Percentiles rank a stretch among this genome's conserved stretches.
Evolutionary conservation across 306 rosid species (phyloP).

Genomic region (Quercus variabilis): DNA sequence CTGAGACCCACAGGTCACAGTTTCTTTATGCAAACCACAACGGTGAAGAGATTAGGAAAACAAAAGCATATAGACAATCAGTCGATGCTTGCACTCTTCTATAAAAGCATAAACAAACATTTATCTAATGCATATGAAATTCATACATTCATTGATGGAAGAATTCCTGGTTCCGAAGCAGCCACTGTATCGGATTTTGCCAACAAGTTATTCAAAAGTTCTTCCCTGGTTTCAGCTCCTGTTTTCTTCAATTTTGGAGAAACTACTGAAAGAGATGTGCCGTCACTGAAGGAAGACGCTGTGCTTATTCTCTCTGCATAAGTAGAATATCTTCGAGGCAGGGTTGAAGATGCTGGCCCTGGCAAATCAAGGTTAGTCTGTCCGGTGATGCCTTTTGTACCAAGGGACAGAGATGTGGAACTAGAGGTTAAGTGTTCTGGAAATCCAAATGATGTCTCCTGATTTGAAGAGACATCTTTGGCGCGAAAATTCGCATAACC

Average conservation of each 20-base stretch:
- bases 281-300: conserved; percentile 61
- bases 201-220: conserved; percentile 61
- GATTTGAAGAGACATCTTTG: conserved; percentile 63
- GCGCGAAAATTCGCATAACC: conserved; percentile 54
- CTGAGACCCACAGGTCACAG: neutral
- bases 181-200: conserved; percentile 59
- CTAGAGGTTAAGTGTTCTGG: conserved; percentile 47
- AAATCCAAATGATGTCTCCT: conserved; percentile 61
- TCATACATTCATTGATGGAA: conserved; percentile 62
- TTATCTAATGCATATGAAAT: conserved; percentile 21
- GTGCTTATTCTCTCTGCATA: conserved; percentile 93
- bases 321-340: conserved; percentile 73
- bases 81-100: neutral
- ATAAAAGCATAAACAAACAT: neutral
- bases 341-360: conserved; percentile 37
- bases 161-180: conserved; percentile 49
- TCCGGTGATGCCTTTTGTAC: conserved; percentile 60
- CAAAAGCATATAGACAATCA: neutral
- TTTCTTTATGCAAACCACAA: conserved; percentile 10
- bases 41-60: neutral
- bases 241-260: conserved; percentile 92
- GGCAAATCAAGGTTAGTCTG: conserved; percentile 60
- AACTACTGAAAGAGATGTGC: conserved; percentile 56
- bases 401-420: conserved; percentile 52
- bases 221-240: conserved; percentile 89